Evolutionary conservation across 805 yeast species (phyloP).

Genomic region (Wickerhamomyces canadensis): DNA sequence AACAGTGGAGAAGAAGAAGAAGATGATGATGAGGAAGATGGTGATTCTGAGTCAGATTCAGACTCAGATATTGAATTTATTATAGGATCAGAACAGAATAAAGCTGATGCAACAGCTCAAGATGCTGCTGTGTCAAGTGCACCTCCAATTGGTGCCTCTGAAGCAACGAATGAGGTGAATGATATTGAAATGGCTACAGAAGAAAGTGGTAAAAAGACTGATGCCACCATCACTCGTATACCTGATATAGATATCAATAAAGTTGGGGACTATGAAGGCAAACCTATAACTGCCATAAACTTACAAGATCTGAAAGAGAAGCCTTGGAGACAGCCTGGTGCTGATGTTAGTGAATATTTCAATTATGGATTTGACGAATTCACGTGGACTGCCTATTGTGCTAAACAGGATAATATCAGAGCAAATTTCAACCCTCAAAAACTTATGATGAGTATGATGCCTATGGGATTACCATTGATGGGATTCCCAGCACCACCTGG

Average conservation of each 20-base stretch:
- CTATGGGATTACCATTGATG: conserved; percentile 31
- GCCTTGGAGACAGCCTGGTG: conserved; percentile 98
- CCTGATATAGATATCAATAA: conserved; percentile 61
- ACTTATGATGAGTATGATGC: conserved; percentile 59
- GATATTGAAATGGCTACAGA: conserved; percentile 24
- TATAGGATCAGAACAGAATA: conserved; percentile 42
- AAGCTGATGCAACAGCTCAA: conserved; percentile 12
- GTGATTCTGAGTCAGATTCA: conserved; percentile 42
- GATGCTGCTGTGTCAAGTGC: conserved; percentile 22
- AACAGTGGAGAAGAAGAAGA: conserved; percentile 30
- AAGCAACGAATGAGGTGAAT: conserved; percentile 29
- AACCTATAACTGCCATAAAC: conserved; percentile 75
- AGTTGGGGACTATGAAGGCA: conserved; percentile 71
- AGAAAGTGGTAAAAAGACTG: conserved; percentile 27
- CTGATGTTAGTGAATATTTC: conserved; percentile 90
- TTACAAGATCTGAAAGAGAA: conserved; percentile 82
- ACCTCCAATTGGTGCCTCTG: conserved; percentile 26
- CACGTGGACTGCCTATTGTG: conserved; percentile 91
- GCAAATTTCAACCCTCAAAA: conserved; percentile 81
- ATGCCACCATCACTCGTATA: conserved; percentile 29
- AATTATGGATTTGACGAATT: conserved; percentile 95
- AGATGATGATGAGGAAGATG: conserved; percentile 39
- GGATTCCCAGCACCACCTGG: conserved; percentile 20
- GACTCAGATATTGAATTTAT: conserved; percentile 82
- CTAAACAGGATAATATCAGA: conserved; percentile 77